Evolutionary conservation across 2,329 filamentous ascomycete species (phyloP).

Genomic region (Cyanodermella asteris): DNA sequence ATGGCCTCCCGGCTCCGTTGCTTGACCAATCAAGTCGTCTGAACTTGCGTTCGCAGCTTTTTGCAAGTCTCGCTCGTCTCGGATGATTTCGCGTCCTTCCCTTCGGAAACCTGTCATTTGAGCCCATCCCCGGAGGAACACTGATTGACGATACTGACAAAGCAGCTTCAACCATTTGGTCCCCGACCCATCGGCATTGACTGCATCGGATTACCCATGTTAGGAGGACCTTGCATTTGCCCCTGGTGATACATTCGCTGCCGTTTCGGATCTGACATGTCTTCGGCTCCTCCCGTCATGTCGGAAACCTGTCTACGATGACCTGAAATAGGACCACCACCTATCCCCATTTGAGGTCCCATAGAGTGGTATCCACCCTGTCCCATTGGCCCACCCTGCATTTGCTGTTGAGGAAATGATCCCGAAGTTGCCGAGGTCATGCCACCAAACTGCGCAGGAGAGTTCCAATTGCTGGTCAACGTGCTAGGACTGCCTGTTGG

Average conservation of each 20-base stretch:
- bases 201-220: constrained; percentile 27
- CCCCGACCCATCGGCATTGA: constrained; percentile 19
- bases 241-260: constrained; percentile 33
- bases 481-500: constrained; percentile 39
- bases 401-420: constrained; percentile 24
- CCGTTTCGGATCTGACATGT: constrained; percentile 31
- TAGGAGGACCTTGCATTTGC: constrained; percentile 22
- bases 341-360: no score
- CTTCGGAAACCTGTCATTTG: no score
- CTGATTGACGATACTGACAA: no score
- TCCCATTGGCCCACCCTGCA: no score
- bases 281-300: constrained; percentile 30
- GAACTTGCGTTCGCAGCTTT: no score
- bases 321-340: no score
- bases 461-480: constrained; percentile 39
- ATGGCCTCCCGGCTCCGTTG: no score
- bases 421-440: constrained; percentile 32
- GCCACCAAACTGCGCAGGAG: constrained; percentile 34
- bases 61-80: no score
- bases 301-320: constrained; percentile 40
- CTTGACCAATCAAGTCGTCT: no score
- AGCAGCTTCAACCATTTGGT: no score
- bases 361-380: constrained; percentile 12
- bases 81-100: no score
- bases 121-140: no score